A percentile compares a stretch with the other conserved stretches of the same genome.
These are phyloP conservation scores for Pleurotus giganteus DNA, from an alignment of 768 basidiomycete species.

Conservation along the genomic window DNA sequence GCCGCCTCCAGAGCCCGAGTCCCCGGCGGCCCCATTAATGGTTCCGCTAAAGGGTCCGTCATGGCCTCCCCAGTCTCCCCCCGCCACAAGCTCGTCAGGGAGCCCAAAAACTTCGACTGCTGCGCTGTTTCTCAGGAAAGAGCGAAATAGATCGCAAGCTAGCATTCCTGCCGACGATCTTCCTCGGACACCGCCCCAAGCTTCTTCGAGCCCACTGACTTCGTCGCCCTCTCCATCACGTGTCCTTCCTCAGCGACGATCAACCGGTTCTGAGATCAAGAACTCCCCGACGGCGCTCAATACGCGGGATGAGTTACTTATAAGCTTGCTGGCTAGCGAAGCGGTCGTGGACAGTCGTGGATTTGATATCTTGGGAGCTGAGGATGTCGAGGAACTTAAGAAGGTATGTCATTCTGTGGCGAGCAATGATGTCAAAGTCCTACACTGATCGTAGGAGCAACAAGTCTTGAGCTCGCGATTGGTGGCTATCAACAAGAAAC, in stretches of 20 bases:
- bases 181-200: slow-evolving; percentile 9
- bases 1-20: slow-evolving; percentile 24
- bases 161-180: slow-evolving; percentile 6
- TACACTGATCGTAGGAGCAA: slow-evolving; percentile 56
- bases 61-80: slow-evolving; percentile 40
- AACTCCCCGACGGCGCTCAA: slow-evolving; percentile 45
- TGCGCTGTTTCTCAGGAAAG: slow-evolving; percentile 52
- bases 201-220: slow-evolving; percentile 17
- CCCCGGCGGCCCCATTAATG: slow-evolving; percentile 20
- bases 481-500: slow-evolving; percentile 66
- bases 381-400: slow-evolving; percentile 50
- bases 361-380: slow-evolving; percentile 66
- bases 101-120: slow-evolving; percentile 40
- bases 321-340: slow-evolving; percentile 89
- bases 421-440: slow-evolving; percentile 9
- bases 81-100: slow-evolving; percentile 21
- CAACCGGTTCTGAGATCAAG: slow-evolving; percentile 35
- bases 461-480: slow-evolving; percentile 65
- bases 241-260: slow-evolving; percentile 30
- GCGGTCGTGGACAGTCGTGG: slow-evolving; percentile 90
- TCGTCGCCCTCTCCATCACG: slow-evolving; percentile 42
- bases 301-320: slow-evolving; percentile 79
- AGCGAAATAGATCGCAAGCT: slow-evolving; percentile 32
- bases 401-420: slow-evolving; percentile 32
- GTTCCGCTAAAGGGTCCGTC: slow-evolving; percentile 30